Conservation (phyloP, 1,284 basidiomycete genomes). For the Sporisorium graminicola region DNA sequence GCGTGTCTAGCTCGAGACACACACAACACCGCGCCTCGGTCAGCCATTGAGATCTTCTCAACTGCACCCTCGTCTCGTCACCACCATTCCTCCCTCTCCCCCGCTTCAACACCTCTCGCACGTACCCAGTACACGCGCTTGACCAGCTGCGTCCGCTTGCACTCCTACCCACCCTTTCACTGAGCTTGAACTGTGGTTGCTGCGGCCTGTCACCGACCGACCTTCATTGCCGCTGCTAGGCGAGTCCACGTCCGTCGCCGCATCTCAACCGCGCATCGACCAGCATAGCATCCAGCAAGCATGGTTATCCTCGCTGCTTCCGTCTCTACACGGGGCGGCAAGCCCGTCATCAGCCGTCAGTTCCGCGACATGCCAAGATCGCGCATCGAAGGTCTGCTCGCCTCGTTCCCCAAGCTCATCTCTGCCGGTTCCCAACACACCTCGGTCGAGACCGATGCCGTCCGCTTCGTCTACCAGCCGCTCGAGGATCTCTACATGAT, state of each 20-base stretch:
- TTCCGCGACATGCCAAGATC: slow-evolving; percentile 93
- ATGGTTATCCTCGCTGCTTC: slow-evolving; percentile 90
- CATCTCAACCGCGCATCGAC: neutral
- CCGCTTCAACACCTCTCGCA: too few relatives aligned
- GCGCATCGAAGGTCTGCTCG: slow-evolving; percentile 92
- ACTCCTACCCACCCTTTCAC: neutral
- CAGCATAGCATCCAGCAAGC: slow-evolving; percentile 1
- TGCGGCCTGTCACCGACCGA: neutral
- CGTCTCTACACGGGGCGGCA: slow-evolving; percentile 92
- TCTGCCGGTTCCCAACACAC: slow-evolving; percentile 98
- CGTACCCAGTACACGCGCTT: neutral
- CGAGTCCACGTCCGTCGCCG: neutral
- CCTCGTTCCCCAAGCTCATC: slow-evolving; percentile 97
- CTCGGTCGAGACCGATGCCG: slow-evolving; percentile 73
- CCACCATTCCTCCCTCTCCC: neutral
- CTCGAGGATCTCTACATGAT: slow-evolving; percentile 98
- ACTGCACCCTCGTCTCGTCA: slow-evolving; percentile 6
- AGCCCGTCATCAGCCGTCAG: slow-evolving; percentile 94
- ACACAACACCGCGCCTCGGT: neutral
- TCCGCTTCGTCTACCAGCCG: slow-evolving; percentile 96
- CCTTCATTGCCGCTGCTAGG: neutral
- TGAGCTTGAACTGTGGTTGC: neutral
- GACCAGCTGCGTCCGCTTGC: neutral
- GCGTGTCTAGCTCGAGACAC: slow-evolving; percentile 22
- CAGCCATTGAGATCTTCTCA: slow-evolving; percentile 24